Percentiles rank a stretch among this genome's conserved stretches.
Evolutionary conservation across 495 filamentous ascomycete genomes (phyloP).

Genomic region (Xylaria palmicola): DNA sequence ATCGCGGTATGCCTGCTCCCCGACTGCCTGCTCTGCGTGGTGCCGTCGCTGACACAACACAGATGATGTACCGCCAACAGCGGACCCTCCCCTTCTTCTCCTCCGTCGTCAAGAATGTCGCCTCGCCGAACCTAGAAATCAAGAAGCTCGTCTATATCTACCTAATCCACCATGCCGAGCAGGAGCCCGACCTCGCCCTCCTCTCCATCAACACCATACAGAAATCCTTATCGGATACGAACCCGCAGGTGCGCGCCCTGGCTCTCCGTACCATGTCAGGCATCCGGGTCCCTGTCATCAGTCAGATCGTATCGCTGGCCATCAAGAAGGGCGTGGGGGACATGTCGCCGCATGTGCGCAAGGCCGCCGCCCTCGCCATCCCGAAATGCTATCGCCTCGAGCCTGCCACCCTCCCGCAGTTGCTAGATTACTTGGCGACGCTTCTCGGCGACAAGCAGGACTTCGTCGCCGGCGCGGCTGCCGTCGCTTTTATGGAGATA

Average conservation of each 20-base stretch:
- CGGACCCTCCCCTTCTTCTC: slow-evolving; percentile 87
- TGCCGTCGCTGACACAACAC: background rate
- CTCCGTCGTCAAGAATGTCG: slow-evolving; percentile 93
- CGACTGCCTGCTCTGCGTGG: background rate
- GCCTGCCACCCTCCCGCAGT: slow-evolving; percentile 76
- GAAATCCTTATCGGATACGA: slow-evolving; percentile 89
- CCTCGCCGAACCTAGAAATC: slow-evolving; percentile 85
- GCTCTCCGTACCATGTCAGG: slow-evolving; percentile 93
- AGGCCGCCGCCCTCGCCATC: slow-evolving; percentile 90
- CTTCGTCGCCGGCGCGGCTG: slow-evolving; percentile 89
- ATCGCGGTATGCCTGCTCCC: slow-evolving; percentile 66
- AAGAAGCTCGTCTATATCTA: slow-evolving; percentile 99
- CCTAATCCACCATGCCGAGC: slow-evolving; percentile 90
- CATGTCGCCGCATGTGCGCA: slow-evolving; percentile 91
- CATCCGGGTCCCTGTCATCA: slow-evolving; percentile 96
- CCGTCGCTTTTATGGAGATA: slow-evolving; percentile 82
- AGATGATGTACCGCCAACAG: slow-evolving; percentile 92
- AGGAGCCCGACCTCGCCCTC: slow-evolving; percentile 90
- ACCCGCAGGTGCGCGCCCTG: slow-evolving; percentile 84
- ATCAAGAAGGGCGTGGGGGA: slow-evolving; percentile 90
- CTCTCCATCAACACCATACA: slow-evolving; percentile 98
- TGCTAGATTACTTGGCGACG: slow-evolving; percentile 73
- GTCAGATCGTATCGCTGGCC: slow-evolving; percentile 93
- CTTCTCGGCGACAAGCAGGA: slow-evolving; percentile 90
- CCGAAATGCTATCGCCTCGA: slow-evolving; percentile 97